phyloP scores from a whole-genome alignment of 2,329 filamentous ascomycete species.

The Verticillium dahliae region DNA sequence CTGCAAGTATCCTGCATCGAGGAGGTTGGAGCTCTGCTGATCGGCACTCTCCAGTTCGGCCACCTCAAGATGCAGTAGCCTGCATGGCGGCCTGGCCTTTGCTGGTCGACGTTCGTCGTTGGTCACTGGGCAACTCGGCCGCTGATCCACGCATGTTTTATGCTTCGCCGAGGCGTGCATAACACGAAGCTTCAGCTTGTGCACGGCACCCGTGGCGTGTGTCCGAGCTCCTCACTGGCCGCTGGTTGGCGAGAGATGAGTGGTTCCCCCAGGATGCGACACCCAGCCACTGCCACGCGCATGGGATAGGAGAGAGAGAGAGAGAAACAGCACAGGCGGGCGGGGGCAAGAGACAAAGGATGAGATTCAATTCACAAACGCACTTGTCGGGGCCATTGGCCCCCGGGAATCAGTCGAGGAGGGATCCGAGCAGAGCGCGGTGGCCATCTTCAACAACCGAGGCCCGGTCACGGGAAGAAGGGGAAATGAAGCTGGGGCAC shows the following conservation, averaged over 20 bases:
- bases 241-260: neutral
- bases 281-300: no score
- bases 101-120: neutral
- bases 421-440: neutral
- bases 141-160: neutral
- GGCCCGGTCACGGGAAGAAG: neutral
- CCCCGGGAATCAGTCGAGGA: neutral
- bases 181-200: neutral
- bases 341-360: no score
- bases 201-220: neutral
- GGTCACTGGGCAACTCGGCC: neutral
- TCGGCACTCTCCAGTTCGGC: neutral
- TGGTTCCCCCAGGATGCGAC: neutral
- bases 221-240: neutral
- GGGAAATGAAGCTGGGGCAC: neutral
- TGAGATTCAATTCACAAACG: neutral
- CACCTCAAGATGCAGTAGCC: neutral
- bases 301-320: no score
- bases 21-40: neutral
- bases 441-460: neutral
- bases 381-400: neutral
- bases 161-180: neutral
- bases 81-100: neutral
- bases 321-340: no score
- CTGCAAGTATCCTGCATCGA: neutral